Conservation (phyloP, 2,329 filamentous ascomycete species). For the Hypoxylon sp. region DNA sequence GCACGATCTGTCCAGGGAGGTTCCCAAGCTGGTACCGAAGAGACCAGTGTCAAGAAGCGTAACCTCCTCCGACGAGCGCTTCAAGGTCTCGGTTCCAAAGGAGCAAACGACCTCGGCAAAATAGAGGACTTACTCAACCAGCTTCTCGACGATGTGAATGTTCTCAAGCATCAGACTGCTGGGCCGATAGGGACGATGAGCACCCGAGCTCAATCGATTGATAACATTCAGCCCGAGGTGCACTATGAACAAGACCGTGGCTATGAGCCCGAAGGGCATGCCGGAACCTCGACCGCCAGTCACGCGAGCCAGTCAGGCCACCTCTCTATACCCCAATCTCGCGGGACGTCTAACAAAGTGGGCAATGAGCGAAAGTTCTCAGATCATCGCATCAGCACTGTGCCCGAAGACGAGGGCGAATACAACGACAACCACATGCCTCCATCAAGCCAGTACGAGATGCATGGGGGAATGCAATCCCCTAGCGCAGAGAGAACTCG, state of each 20-base stretch:
- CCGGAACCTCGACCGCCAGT: constrained; percentile 79
- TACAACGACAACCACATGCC: constrained; percentile 60
- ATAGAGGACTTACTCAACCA: constrained; percentile 95
- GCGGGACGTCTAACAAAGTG: constrained; percentile 59
- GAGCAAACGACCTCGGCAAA: constrained; percentile 85
- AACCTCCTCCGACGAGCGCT: constrained; percentile 96
- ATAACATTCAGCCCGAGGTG: constrained; percentile 72
- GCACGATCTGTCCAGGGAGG: constrained; percentile 70
- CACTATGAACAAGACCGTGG: constrained; percentile 78
- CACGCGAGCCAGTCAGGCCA: constrained; percentile 82
- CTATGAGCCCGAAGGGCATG: constrained; percentile 86
- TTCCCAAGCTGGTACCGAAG: constrained; percentile 69
- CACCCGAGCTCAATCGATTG: constrained; percentile 73
- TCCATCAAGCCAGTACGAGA: constrained; percentile 65
- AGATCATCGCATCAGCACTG: constrained; percentile 89
- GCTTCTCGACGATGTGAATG: constrained; percentile 91
- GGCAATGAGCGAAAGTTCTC: constrained; percentile 70
- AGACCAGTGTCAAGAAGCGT: constrained; percentile 80
- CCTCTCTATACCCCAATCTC: constrained; percentile 71
- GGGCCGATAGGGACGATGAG: constrained; percentile 53
- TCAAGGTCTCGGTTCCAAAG: constrained; percentile 88
- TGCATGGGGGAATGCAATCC: constrained; percentile 71
- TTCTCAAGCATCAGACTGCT: constrained; percentile 74
- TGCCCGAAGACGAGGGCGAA: constrained; percentile 85
- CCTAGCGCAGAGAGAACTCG: constrained; percentile 68